Percentiles rank a stretch among this genome's conserved stretches.
phyloP scores from a whole-genome alignment of 1,284 basidiomycete species.

The Psilocybe mexicana region DNA sequence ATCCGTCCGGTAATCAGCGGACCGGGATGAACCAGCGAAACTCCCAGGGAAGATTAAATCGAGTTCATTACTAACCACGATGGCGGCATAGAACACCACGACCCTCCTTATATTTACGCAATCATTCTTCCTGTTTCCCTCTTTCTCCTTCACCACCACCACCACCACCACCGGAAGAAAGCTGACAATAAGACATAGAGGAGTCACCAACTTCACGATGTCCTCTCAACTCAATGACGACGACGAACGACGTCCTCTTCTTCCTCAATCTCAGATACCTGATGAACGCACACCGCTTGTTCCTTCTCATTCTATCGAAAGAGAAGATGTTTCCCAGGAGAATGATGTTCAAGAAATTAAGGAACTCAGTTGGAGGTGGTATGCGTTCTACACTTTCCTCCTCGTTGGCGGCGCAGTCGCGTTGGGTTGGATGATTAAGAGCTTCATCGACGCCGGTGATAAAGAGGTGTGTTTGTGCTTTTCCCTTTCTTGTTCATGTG shows the following conservation, averaged over 20 bases:
- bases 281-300: neutral
- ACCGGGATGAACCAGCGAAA: too few species aligned
- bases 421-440: slow-evolving; percentile 62
- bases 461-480: slow-evolving; percentile 49
- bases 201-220: slow-evolving; percentile 2
- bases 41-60: too few species aligned
- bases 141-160: too few species aligned
- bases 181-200: too few species aligned
- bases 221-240: neutral
- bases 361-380: slow-evolving; percentile 20
- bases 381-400: slow-evolving; percentile 32
- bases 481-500: neutral
- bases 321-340: neutral
- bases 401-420: slow-evolving; percentile 36
- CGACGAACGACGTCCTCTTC: slow-evolving; percentile 4
- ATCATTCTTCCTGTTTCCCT: neutral
- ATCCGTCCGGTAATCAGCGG: too few species aligned
- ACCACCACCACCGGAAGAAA: too few species aligned
- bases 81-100: neutral
- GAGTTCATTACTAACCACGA: too few species aligned
- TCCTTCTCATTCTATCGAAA: neutral
- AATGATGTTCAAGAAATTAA: slow-evolving; percentile 12
- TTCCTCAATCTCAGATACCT: slow-evolving; percentile 7
- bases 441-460: slow-evolving; percentile 67
- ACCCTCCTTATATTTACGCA: neutral